These are phyloP conservation scores for Phytopythium litorale DNA, from an alignment of 352 stramenopile genomes.

Conservation along the genomic window DNA sequence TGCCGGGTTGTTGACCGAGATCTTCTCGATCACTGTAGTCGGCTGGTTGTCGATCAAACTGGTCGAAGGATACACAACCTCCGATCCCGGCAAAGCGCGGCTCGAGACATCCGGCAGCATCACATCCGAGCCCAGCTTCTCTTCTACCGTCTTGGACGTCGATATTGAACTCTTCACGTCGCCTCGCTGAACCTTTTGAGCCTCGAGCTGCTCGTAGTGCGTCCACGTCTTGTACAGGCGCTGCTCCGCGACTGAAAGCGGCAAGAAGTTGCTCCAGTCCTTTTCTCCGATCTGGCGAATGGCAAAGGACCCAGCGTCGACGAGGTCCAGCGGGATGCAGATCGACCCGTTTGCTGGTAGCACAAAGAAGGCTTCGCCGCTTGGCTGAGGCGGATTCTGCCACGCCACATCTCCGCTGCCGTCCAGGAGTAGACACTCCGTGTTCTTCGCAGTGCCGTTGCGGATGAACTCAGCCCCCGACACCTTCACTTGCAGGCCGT, in stretches of 20 bases:
- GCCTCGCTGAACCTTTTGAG: conserved; percentile 51
- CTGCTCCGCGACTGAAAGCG: conserved; percentile 67
- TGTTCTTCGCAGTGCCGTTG: conserved; percentile 77
- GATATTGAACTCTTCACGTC: conserved; percentile 39
- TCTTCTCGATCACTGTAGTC: conserved; percentile 70
- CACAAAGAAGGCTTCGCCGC: conserved; percentile 52
- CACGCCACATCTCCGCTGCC: conserved; percentile 35
- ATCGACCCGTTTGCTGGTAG: conserved; percentile 48
- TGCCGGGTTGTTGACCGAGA: conserved; percentile 51
- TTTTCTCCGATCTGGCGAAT: conserved; percentile 84
- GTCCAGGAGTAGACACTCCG: conserved; percentile 68
- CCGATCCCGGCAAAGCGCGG: conserved; percentile 44
- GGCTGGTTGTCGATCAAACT: conserved; percentile 82
- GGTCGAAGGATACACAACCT: conserved; percentile 65
- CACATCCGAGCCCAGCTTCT: conserved; percentile 68
- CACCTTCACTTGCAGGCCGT: conserved; percentile 77
- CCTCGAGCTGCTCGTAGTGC: conserved; percentile 63
- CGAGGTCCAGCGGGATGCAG: conserved; percentile 71
- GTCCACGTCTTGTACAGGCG: conserved; percentile 74
- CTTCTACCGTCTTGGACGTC: conserved; percentile 48
- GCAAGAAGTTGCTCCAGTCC: conserved; percentile 79
- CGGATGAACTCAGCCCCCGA: conserved; percentile 65
- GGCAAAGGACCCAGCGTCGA: conserved; percentile 64
- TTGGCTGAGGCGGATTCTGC: conserved; percentile 57
- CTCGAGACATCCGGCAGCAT: conserved; percentile 42